A percentile compares a stretch with the other conserved stretches of the same genome.
Evolutionary conservation across 2,329 filamentous ascomycete genomes (phyloP).

Genomic region (Fusarium sp.): DNA sequence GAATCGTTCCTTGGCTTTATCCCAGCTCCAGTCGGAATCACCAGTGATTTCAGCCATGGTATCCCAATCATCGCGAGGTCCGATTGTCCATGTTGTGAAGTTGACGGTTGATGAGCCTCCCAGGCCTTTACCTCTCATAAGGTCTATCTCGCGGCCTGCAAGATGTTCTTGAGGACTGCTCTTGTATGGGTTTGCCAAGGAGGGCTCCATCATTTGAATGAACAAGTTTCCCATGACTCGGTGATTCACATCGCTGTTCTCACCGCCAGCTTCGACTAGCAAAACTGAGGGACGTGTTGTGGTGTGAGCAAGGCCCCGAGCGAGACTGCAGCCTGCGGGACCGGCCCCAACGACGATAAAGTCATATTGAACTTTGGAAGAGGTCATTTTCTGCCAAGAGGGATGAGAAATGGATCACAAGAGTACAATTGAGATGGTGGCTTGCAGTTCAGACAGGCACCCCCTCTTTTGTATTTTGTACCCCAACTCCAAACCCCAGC

Average conservation of each 20-base stretch:
- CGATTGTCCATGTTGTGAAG: conserved; percentile 28
- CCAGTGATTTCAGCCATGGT: conserved; percentile 18
- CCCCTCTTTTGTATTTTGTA: conserved; percentile 1
- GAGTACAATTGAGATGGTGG: background rate
- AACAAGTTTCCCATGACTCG: conserved; percentile 26
- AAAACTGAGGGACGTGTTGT: conserved; percentile 13
- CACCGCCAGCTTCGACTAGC: conserved; percentile 26
- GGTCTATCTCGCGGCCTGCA: conserved; percentile 18
- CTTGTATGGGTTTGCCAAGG: conserved; percentile 19
- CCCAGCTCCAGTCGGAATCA: conserved; percentile 23
- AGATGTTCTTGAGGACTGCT: conserved; percentile 21
- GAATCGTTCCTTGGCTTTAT: conserved; percentile 13
- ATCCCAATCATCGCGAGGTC: conserved; percentile 27
- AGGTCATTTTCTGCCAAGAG: background rate
- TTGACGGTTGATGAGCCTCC: conserved; percentile 28
- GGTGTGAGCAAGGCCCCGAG: conserved; percentile 16
- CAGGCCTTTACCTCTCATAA: conserved; percentile 24
- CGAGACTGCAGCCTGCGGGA: conserved; percentile 24
- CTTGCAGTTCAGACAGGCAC: background rate
- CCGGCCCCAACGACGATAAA: conserved; percentile 31
- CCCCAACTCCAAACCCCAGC: background rate
- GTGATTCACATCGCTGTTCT: conserved; percentile 20
- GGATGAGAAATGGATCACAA: background rate
- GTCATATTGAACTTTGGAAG: conserved; percentile 11
- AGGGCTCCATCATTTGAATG: conserved; percentile 23